Conservation (phyloP, 2,329 filamentous ascomycete species). For the Penicillium sp. region DNA sequence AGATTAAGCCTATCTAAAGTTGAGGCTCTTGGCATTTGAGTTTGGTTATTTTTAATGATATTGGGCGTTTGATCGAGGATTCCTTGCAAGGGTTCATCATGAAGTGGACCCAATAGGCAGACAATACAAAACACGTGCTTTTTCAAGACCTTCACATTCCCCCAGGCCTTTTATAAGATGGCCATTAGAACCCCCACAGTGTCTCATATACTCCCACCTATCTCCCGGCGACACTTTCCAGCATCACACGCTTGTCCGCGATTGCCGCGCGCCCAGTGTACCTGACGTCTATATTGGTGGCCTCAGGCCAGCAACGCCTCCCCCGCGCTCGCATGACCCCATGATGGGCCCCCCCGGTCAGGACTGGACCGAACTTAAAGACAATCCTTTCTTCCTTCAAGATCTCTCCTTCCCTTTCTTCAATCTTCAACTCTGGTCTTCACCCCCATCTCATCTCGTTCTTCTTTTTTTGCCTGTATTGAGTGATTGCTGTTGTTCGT, state of each 20-base stretch:
- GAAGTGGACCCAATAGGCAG: slow-evolving; percentile 13
- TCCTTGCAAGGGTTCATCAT: slow-evolving; percentile 14
- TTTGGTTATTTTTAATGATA: slow-evolving; percentile 23
- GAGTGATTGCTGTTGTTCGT: slow-evolving; percentile 12
- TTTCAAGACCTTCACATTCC: not conserved
- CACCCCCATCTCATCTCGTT: slow-evolving; percentile 2
- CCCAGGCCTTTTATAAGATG: not conserved
- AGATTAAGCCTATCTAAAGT: slow-evolving; percentile 57
- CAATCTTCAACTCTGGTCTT: slow-evolving; percentile 4
- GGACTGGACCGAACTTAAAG: slow-evolving; percentile 1
- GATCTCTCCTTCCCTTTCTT: slow-evolving; percentile 2
- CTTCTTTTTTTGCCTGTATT: not conserved
- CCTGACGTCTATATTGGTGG: slow-evolving; percentile 19
- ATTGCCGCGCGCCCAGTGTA: slow-evolving; percentile 6
- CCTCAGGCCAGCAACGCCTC: slow-evolving; percentile 33
- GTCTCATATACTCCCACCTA: not conserved
- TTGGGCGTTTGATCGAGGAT: slow-evolving; percentile 25
- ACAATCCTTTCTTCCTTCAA: slow-evolving; percentile 14
- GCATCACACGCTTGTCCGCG: not conserved
- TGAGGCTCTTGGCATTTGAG: slow-evolving; percentile 1
- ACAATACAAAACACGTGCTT: slow-evolving; percentile 7
- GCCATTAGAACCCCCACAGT: not conserved
- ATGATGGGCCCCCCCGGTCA: slow-evolving; percentile 24
- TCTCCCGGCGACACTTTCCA: not conserved
- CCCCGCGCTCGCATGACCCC: slow-evolving; percentile 45